phyloP scores from a whole-genome alignment of 2,329 filamentous ascomycete genomes.

The Aspergillus persii region DNA sequence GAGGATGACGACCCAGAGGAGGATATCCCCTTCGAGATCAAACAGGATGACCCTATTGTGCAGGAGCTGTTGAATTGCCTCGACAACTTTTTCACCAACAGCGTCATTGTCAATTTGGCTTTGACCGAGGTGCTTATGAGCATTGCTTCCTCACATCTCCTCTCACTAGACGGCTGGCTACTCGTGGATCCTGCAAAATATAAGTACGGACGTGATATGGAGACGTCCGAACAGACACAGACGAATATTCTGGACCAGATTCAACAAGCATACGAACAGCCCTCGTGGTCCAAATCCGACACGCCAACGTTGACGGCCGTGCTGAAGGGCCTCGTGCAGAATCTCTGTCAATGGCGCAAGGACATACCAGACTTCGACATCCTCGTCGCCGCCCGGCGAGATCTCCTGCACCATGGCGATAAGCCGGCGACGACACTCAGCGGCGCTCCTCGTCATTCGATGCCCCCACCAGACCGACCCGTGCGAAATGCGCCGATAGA shows the following conservation, averaged over 20 bases:
- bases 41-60: slow-evolving; percentile 61
- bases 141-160: slow-evolving; percentile 78
- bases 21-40: slow-evolving; percentile 63
- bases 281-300: slow-evolving; percentile 49
- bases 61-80: slow-evolving; percentile 58
- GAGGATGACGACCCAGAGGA: slow-evolving; percentile 36
- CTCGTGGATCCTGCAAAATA: slow-evolving; percentile 68
- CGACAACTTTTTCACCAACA: slow-evolving; percentile 81
- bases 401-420: slow-evolving; percentile 38
- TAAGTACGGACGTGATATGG: slow-evolving; percentile 40
- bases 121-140: slow-evolving; percentile 81
- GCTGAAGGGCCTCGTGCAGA: slow-evolving; percentile 60
- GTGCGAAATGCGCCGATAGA: slow-evolving; percentile 6
- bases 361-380: slow-evolving; percentile 71
- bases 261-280: slow-evolving; percentile 40
- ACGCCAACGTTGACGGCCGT: slow-evolving; percentile 51
- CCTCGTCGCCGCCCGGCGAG: slow-evolving; percentile 60
- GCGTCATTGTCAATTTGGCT: slow-evolving; percentile 84
- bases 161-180: slow-evolving; percentile 88
- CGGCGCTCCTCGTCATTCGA: slow-evolving; percentile 22
- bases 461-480: slow-evolving; percentile 20
- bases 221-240: slow-evolving; percentile 28
- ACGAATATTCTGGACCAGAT: slow-evolving; percentile 29
- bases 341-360: slow-evolving; percentile 61
- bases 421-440: slow-evolving; percentile 12